Conservation (phyloP, 208 protist species). For the Leishmania gerbilli region DNA sequence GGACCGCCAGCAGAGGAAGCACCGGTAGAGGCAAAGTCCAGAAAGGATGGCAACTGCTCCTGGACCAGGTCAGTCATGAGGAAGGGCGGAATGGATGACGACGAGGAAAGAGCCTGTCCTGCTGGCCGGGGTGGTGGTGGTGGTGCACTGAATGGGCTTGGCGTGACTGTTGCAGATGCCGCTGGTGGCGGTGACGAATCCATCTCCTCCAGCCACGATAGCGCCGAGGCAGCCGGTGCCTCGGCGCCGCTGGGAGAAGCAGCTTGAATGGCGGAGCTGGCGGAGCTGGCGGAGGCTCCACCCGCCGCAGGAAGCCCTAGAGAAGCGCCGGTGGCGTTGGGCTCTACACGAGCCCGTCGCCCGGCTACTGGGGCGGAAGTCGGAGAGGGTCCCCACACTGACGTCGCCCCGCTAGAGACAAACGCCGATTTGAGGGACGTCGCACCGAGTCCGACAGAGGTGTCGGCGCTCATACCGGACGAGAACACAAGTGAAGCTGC, state of each 20-base stretch:
- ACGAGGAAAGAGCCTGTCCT: not conserved
- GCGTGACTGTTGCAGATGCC: not conserved
- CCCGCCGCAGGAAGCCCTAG: not conserved
- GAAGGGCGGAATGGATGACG: not conserved
- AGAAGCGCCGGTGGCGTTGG: not conserved
- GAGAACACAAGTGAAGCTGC: not conserved
- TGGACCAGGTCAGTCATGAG: not conserved
- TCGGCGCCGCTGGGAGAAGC: not conserved
- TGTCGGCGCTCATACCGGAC: conserved; percentile 1
- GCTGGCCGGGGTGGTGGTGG: not conserved
- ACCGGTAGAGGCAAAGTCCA: conserved; percentile 17
- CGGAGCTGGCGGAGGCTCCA: not conserved
- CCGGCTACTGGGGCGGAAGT: conserved; percentile 26
- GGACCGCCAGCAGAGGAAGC: not conserved
- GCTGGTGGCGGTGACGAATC: conserved; percentile 6
- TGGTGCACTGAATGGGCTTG: not conserved
- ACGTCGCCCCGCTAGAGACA: conserved; percentile 1
- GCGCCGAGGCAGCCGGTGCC: conserved; percentile 1
- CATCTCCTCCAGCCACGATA: conserved; percentile 28
- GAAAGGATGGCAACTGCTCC: conserved; percentile 14
- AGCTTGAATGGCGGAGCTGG: not conserved
- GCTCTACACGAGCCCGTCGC: conserved; percentile 17
- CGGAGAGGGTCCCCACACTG: conserved; percentile 4
- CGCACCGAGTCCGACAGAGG: conserved; percentile 1
- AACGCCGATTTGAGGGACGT: not conserved